Percentiles rank a stretch among this genome's conserved stretches.
Conservation (phyloP, 2,329 filamentous ascomycete genomes). For the Colletotrichum cereale region DNA sequence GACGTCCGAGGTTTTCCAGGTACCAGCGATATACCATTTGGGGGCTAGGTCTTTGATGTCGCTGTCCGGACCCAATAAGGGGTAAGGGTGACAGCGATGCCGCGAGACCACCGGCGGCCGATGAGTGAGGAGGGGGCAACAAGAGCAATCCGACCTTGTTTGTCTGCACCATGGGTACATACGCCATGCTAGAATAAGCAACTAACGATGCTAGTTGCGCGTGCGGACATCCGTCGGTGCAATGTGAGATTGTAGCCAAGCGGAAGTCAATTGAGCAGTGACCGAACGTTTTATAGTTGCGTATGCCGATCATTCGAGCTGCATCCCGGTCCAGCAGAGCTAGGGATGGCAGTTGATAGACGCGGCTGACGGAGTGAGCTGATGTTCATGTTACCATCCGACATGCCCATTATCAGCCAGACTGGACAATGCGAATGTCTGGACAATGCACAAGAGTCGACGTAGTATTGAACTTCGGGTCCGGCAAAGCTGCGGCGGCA, state of each 20-base stretch:
- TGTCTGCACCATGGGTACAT: neutral
- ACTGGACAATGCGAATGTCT: neutral
- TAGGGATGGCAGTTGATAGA: neutral
- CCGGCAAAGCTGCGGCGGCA: neutral
- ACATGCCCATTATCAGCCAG: neutral
- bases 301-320: slow-evolving; percentile 4
- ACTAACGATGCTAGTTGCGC: neutral
- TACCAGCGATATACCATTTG: slow-evolving; percentile 12
- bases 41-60: neutral
- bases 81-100: neutral
- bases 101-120: neutral
- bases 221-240: slow-evolving; percentile 23
- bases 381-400: slow-evolving; percentile 18
- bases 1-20: slow-evolving; percentile 21
- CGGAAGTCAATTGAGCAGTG: neutral
- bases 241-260: slow-evolving; percentile 2
- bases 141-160: neutral
- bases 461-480: slow-evolving; percentile 5
- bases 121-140: neutral
- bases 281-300: neutral
- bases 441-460: neutral
- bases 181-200: neutral
- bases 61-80: neutral
- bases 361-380: slow-evolving; percentile 29
- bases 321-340: slow-evolving; percentile 10